phyloP scores from a whole-genome alignment of 805 yeast genomes.

The Starmerella vitae region DNA sequence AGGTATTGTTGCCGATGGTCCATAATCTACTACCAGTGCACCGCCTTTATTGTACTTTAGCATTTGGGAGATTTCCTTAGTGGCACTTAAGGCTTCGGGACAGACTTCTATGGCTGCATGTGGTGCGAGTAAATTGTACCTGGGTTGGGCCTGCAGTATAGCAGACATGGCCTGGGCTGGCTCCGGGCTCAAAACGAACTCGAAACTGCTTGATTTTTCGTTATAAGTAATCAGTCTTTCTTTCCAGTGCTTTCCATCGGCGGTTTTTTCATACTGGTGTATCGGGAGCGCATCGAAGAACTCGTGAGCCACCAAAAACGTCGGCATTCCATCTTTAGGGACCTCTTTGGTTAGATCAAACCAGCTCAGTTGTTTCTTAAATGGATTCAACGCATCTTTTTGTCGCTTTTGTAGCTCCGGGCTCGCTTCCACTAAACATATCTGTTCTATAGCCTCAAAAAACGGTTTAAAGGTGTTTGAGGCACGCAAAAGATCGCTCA shows the following conservation, averaged over 20 bases:
- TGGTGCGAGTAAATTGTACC: slow-evolving; percentile 42
- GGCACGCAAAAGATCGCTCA: slow-evolving; percentile 45
- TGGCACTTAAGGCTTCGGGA: slow-evolving; percentile 52
- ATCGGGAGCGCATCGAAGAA: slow-evolving; percentile 80
- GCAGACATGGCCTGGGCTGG: slow-evolving; percentile 6
- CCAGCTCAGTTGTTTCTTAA: slow-evolving; percentile 39
- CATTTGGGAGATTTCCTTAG: slow-evolving; percentile 39
- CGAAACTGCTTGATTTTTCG: slow-evolving; percentile 12
- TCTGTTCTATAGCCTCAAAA: slow-evolving; percentile 25
- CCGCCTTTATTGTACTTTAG: slow-evolving; percentile 39
- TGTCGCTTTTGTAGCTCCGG: slow-evolving; percentile 49
- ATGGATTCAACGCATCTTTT: slow-evolving; percentile 36
- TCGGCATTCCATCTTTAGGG: slow-evolving; percentile 32
- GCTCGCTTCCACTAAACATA: slow-evolving; percentile 60
- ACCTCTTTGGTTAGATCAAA: slow-evolving; percentile 23
- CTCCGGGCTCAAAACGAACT: slow-evolving; percentile 9
- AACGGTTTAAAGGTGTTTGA: slow-evolving; percentile 24
- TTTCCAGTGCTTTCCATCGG: slow-evolving; percentile 51
- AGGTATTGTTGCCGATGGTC: slow-evolving; percentile 49
- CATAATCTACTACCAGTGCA: slow-evolving; percentile 66
- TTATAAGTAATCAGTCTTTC: slow-evolving; percentile 54
- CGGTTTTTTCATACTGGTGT: slow-evolving; percentile 44
- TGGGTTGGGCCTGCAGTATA: slow-evolving; percentile 19
- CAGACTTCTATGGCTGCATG: slow-evolving; percentile 58
- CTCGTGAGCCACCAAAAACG: slow-evolving; percentile 68